These are phyloP conservation scores for Lachnellula hyalina DNA, from an alignment of 2,329 filamentous ascomycete species.

Conservation along the genomic window DNA sequence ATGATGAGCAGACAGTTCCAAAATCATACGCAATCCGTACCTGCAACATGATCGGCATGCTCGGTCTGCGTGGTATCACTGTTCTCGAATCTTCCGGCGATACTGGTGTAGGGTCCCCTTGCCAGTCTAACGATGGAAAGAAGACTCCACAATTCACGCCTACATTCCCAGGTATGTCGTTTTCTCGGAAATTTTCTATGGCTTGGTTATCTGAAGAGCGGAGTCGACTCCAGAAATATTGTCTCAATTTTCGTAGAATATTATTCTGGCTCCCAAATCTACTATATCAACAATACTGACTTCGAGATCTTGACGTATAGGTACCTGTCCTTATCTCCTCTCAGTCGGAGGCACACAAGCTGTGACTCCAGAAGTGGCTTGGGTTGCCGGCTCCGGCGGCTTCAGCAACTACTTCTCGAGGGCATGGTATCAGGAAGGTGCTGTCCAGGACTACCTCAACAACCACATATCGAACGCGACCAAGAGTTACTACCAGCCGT, in stretches of 20 bases:
- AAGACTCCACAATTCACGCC: slow-evolving; percentile 50
- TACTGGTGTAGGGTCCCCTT: slow-evolving; percentile 42
- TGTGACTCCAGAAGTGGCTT: slow-evolving; percentile 32
- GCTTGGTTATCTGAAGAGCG: too few species aligned
- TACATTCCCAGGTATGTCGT: slow-evolving; percentile 41
- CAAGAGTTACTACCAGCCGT: slow-evolving; percentile 33
- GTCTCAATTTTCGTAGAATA: too few species aligned
- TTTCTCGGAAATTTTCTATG: too few species aligned
- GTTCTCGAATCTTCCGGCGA: slow-evolving; percentile 49
- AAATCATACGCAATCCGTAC: slow-evolving; percentile 46
- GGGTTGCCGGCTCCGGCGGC: slow-evolving; percentile 45
- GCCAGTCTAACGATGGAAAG: slow-evolving; percentile 50
- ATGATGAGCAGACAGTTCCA: slow-evolving; percentile 53
- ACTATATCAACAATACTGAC: too few species aligned
- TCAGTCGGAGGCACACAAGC: slow-evolving; percentile 24
- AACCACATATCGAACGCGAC: slow-evolving; percentile 28
- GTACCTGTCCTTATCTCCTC: slow-evolving; percentile 32
- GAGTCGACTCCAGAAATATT: too few species aligned
- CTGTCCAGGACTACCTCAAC: slow-evolving; percentile 38
- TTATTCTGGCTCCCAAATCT: too few species aligned
- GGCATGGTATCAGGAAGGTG: slow-evolving; percentile 41
- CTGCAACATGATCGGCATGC: slow-evolving; percentile 48
- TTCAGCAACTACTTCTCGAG: slow-evolving; percentile 47
- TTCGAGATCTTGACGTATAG: slow-evolving; percentile 17
- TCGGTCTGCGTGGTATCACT: slow-evolving; percentile 48